phyloP scores from a whole-genome alignment of 2,329 filamentous ascomycete genomes.

The Phaeosphaeriaceae sp. region DNA sequence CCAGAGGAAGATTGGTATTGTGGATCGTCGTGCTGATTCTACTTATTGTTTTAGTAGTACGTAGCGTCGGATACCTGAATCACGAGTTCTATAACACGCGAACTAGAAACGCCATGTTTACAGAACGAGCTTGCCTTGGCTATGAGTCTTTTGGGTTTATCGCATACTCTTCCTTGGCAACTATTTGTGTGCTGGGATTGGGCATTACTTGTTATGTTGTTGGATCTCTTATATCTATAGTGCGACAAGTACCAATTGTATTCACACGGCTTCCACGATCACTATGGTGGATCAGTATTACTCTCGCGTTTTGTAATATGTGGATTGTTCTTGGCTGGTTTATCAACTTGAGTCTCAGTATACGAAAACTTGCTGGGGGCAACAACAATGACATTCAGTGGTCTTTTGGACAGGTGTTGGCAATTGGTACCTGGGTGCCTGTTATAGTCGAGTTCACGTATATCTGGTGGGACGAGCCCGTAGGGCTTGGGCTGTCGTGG shows the following conservation, averaged over 20 bases:
- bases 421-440: constrained; percentile 7
- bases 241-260: neutral
- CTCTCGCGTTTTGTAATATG: neutral
- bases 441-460: constrained; percentile 7
- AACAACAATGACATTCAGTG: neutral
- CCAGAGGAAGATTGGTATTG: neutral
- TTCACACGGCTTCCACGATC: neutral
- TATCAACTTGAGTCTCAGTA: neutral
- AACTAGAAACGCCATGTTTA: no score
- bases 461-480: constrained; percentile 1
- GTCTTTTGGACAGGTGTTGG: constrained; percentile 9
- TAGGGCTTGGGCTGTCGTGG: no score
- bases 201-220: neutral
- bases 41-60: neutral
- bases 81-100: neutral
- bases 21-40: neutral
- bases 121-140: no score
- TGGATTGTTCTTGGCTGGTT: constrained; percentile 2
- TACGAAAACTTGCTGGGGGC: neutral
- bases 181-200: no score
- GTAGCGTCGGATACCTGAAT: neutral
- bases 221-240: neutral
- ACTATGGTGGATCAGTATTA: neutral
- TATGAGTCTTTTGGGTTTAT: no score
- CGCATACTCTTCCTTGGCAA: no score